Percentiles rank a stretch among this genome's conserved stretches.
These are phyloP conservation scores for Gossypioides kirkii DNA, from an alignment of 345 rosid genomes.

Conservation along the genomic window DNA sequence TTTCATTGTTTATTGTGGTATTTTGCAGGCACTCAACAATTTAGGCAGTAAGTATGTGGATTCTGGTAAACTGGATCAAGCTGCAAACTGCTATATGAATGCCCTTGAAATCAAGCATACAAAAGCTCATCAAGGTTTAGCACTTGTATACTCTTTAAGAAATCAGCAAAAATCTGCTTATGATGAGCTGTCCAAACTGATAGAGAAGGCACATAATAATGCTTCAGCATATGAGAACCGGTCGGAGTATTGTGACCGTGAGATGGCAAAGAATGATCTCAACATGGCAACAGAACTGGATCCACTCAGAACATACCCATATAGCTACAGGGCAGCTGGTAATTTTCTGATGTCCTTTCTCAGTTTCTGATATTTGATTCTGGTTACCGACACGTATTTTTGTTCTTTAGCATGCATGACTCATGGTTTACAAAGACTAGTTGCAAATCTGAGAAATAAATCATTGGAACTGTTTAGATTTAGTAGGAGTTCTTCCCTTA, in stretches of 20 bases:
- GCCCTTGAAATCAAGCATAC: slow-evolving; percentile 85
- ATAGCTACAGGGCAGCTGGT: slow-evolving; percentile 95
- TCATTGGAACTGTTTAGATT: background rate
- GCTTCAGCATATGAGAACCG: too few relatives aligned
- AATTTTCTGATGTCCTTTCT: slow-evolving; percentile 16
- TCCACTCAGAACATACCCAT: slow-evolving; percentile 89
- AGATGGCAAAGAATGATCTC: slow-evolving; percentile 70
- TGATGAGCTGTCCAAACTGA: slow-evolving; percentile 64
- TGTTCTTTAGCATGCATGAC: background rate
- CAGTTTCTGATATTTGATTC: background rate
- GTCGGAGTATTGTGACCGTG: slow-evolving; percentile 77
- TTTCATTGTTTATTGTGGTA: slow-evolving; percentile 8
- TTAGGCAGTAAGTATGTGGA: slow-evolving; percentile 77
- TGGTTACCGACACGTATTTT: background rate
- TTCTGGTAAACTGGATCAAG: slow-evolving; percentile 62
- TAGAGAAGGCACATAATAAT: too few relatives aligned
- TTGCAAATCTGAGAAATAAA: background rate
- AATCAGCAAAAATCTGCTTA: slow-evolving; percentile 65
- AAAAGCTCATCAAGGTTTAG: slow-evolving; percentile 97
- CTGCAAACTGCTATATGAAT: slow-evolving; percentile 44
- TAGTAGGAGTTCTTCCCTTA: background rate
- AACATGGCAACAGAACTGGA: slow-evolving; percentile 73
- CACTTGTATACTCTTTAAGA: slow-evolving; percentile 65
- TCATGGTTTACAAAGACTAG: background rate
- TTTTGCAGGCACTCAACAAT: slow-evolving; percentile 79